Percentiles rank a stretch among this genome's conserved stretches.
Evolutionary conservation across 2,329 filamentous ascomycete species (phyloP).

Genomic region (Exophiala dermatitidis): DNA sequence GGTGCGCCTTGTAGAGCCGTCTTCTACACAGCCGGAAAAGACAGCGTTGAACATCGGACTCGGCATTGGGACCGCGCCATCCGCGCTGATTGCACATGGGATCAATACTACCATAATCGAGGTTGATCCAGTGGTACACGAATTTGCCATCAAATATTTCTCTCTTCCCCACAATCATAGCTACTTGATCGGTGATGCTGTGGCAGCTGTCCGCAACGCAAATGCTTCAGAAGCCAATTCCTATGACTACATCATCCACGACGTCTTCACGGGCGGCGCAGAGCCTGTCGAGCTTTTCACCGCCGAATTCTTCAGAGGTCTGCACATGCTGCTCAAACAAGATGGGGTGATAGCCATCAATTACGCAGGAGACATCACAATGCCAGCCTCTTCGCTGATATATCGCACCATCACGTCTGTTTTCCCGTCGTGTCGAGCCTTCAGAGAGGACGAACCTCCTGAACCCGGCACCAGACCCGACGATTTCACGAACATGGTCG

Average conservation of each 20-base stretch:
- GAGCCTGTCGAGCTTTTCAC: conserved; percentile 88
- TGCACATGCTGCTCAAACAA: conserved; percentile 64
- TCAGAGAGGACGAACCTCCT: conserved; percentile 62
- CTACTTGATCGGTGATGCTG: conserved; percentile 73
- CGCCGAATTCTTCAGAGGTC: conserved; percentile 66
- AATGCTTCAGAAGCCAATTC: conserved; percentile 33
- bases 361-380: conserved; percentile 80
- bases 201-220: conserved; percentile 50
- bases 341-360: conserved; percentile 88
- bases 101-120: conserved; percentile 92
- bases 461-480: conserved; percentile 41
- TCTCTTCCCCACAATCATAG: conserved; percentile 68
- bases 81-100: conserved; percentile 76
- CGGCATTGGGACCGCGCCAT: conserved; percentile 84
- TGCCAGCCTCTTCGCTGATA: conserved; percentile 69
- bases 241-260: conserved; percentile 91
- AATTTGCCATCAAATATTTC: conserved; percentile 79
- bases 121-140: conserved; percentile 82
- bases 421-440: conserved; percentile 86
- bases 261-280: conserved; percentile 94
- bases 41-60: conserved; percentile 78
- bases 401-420: conserved; percentile 73
- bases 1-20: conserved; percentile 65
- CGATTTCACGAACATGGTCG: conserved; percentile 92
- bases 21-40: conserved; percentile 28